These are phyloP conservation scores for Ustilago xerochloae DNA, from an alignment of 1,284 basidiomycete species.

Conservation along the genomic window DNA sequence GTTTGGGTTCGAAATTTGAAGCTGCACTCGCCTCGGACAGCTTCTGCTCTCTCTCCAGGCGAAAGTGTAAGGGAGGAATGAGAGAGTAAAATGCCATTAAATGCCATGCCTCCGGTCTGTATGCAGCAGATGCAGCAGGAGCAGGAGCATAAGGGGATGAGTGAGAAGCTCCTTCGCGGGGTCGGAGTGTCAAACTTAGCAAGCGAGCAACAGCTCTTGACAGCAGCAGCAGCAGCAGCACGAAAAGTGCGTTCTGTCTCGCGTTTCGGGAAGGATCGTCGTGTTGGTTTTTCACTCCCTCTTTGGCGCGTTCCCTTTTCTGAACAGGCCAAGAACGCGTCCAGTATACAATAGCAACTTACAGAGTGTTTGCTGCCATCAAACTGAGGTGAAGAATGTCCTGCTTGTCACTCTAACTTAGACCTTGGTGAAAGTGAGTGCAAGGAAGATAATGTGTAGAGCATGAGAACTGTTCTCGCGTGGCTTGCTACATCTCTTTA, in stretches of 20 bases:
- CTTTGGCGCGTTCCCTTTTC: too few relatives aligned
- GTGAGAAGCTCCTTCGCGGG: too few relatives aligned
- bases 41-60: background rate
- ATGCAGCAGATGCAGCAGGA: too few relatives aligned
- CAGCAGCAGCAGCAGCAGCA: too few relatives aligned
- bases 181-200: conserved; percentile 21
- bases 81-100: background rate
- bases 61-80: background rate
- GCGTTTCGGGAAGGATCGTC: background rate
- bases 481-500: too few relatives aligned
- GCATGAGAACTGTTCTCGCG: background rate
- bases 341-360: too few relatives aligned
- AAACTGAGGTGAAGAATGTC: background rate
- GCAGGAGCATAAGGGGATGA: too few relatives aligned
- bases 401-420: background rate
- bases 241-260: background rate
- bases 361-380: too few relatives aligned
- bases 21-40: background rate
- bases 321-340: background rate
- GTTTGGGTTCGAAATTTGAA: background rate
- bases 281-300: background rate
- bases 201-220: too few relatives aligned
- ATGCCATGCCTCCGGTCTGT: background rate
- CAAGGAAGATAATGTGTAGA: background rate
- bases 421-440: background rate